Conservation (phyloP, 2,329 filamentous ascomycete genomes). For the Sporothrix curviconia region DNA sequence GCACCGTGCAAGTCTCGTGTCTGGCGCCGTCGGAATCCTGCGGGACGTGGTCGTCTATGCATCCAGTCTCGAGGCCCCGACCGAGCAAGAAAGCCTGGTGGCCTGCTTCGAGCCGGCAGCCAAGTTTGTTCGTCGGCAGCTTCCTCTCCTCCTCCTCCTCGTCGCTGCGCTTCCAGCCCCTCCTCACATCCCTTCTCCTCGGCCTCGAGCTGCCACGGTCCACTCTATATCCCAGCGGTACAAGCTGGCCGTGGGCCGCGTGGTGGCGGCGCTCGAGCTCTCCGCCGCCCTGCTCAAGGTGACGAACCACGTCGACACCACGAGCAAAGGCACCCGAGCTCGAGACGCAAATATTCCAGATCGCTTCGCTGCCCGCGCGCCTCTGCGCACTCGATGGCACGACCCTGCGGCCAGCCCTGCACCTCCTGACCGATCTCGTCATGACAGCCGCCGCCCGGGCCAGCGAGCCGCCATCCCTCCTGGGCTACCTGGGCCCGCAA, state of each 20-base stretch:
- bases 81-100: conserved; percentile 38
- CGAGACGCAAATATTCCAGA: conserved; percentile 75
- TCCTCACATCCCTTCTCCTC: conserved; percentile 63
- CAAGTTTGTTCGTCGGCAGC: conserved; percentile 65
- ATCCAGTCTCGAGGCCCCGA: conserved; percentile 54
- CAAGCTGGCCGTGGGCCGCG: conserved; percentile 53
- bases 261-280: conserved; percentile 58
- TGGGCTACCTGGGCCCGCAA: conserved; percentile 78
- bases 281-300: conserved; percentile 65
- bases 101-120: conserved; percentile 63
- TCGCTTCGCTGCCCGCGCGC: conserved; percentile 67
- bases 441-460: conserved; percentile 53
- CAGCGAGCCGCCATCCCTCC: conserved; percentile 83
- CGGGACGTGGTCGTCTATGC: conserved; percentile 64
- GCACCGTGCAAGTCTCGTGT: conserved; percentile 63
- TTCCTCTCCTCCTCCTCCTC: conserved; percentile 66
- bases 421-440: conserved; percentile 67
- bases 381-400: conserved; percentile 64
- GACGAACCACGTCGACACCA: conserved; percentile 55
- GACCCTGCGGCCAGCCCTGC: conserved; percentile 59
- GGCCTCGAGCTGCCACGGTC: conserved; percentile 53
- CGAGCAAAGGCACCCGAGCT: conserved; percentile 57
- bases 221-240: conserved; percentile 54
- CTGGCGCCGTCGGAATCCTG: conserved; percentile 62
- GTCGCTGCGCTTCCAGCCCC: conserved; percentile 68